Evolutionary conservation across 2,329 filamentous ascomycete species (phyloP).

Genomic region (Neofusicoccum cordaticola): DNA sequence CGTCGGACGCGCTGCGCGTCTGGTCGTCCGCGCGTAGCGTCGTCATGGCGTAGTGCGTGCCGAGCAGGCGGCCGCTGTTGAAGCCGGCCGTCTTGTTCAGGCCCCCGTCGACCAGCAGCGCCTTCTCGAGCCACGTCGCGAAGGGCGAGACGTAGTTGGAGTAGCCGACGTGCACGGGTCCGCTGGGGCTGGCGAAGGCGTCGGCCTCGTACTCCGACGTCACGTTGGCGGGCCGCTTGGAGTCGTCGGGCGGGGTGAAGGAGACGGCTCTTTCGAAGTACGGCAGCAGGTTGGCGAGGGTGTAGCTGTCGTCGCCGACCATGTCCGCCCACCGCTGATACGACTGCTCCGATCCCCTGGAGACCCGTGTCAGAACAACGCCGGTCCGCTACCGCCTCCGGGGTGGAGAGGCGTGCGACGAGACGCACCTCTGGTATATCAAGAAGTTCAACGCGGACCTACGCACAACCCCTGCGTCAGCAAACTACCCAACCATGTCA

Average conservation of each 20-base stretch:
- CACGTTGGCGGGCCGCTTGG: conserved; percentile 22
- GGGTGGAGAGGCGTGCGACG: background rate
- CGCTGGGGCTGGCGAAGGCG: conserved; percentile 21
- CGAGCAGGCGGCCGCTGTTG: conserved; percentile 25
- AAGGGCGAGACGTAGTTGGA: conserved; percentile 29
- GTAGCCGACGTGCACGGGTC: conserved; percentile 27
- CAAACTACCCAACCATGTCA: conserved; percentile 19
- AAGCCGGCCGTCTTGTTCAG: conserved; percentile 22
- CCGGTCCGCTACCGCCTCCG: too few species aligned
- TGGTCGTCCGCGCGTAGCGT: conserved; percentile 32
- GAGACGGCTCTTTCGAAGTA: conserved; percentile 30
- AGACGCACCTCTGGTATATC: conserved; percentile 24
- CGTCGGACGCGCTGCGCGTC: conserved; percentile 21
- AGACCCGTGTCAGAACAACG: too few species aligned
- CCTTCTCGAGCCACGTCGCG: conserved; percentile 25
- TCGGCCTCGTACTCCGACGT: conserved; percentile 23
- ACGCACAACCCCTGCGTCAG: too few species aligned
- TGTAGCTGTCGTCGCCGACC: conserved; percentile 32
- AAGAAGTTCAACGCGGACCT: conserved; percentile 28
- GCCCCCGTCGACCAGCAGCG: conserved; percentile 23
- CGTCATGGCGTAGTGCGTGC: conserved; percentile 25
- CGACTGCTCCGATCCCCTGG: conserved; percentile 20
- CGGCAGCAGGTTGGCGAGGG: conserved; percentile 26
- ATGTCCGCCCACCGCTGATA: conserved; percentile 30
- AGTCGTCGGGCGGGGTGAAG: conserved; percentile 29